Percentiles rank a stretch among this genome's conserved stretches.
phyloP scores from a whole-genome alignment of 768 basidiomycete genomes.

The Leccinum boreale region DNA sequence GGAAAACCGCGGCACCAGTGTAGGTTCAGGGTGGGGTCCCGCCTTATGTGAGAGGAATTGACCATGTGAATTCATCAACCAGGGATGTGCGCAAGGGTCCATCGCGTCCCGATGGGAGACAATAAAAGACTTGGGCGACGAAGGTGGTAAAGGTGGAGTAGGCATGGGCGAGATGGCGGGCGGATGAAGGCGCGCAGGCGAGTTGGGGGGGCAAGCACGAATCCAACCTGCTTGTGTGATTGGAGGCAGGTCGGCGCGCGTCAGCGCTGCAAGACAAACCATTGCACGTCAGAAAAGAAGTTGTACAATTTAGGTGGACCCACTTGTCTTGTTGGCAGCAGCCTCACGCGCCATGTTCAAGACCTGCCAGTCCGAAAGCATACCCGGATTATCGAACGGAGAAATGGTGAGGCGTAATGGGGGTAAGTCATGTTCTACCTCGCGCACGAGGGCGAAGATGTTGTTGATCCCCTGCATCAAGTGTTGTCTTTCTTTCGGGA shows the following conservation, averaged over 20 bases:
- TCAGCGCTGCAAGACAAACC: slow-evolving; percentile 23
- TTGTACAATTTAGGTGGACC: background rate
- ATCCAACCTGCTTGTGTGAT: slow-evolving; percentile 25
- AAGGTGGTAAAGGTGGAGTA: background rate
- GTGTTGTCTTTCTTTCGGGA: background rate
- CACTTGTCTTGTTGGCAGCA: slow-evolving; percentile 27
- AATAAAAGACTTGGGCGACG: slow-evolving; percentile 31
- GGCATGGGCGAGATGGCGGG: slow-evolving; percentile 26
- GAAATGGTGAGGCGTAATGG: slow-evolving; percentile 31
- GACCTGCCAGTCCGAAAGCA: slow-evolving; percentile 26
- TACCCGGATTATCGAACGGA: slow-evolving; percentile 28
- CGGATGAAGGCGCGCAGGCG: slow-evolving; percentile 27
- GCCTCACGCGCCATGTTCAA: slow-evolving; percentile 24
- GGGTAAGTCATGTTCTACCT: slow-evolving; percentile 29
- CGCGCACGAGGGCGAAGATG: slow-evolving; percentile 24
- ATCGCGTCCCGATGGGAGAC: slow-evolving; percentile 34
- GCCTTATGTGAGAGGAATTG: slow-evolving; percentile 46
- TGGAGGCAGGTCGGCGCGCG: slow-evolving; percentile 32
- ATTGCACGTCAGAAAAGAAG: background rate
- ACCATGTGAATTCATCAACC: slow-evolving; percentile 41
- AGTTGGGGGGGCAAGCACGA: slow-evolving; percentile 18
- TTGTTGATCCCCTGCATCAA: slow-evolving; percentile 3
- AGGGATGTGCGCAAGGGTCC: slow-evolving; percentile 38
- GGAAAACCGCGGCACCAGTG: slow-evolving; percentile 51
- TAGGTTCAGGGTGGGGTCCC: slow-evolving; percentile 44